Conservation (phyloP, 179 eudicot species). For the Sideroxylon spinosum region DNA sequence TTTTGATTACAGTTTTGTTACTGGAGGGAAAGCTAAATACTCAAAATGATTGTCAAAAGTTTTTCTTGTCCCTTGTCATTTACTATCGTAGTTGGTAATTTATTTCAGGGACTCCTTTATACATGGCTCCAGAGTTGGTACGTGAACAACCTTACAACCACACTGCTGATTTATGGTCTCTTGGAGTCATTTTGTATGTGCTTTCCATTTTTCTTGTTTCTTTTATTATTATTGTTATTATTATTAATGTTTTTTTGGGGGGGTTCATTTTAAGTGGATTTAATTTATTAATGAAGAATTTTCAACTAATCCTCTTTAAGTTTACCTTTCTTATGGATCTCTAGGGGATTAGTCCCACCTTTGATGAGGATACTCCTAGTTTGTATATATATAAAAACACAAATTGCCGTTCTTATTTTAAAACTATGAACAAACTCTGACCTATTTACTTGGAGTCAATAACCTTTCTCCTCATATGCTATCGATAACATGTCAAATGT, state of each 20-base stretch:
- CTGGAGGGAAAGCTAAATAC: slow-evolving; percentile 10
- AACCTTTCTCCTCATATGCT: background rate
- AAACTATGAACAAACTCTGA: too few relatives aligned
- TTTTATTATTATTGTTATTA: background rate
- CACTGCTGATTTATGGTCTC: slow-evolving; percentile 98
- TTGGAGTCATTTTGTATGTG: slow-evolving; percentile 94
- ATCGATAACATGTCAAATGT: background rate
- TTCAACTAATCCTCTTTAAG: background rate
- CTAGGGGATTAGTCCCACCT: too few relatives aligned
- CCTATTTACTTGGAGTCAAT: too few relatives aligned
- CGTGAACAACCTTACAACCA: slow-evolving; percentile 99
- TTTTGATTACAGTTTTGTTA: background rate
- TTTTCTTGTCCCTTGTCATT: slow-evolving; percentile 1
- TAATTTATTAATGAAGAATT: background rate
- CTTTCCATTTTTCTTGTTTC: background rate
- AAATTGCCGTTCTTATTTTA: too few relatives aligned
- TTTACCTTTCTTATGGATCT: background rate
- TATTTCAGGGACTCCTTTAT: slow-evolving; percentile 84
- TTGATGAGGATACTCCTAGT: too few relatives aligned
- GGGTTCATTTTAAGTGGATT: background rate
- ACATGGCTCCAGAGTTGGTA: slow-evolving; percentile 99
- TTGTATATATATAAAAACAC: too few relatives aligned
- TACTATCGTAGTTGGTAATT: background rate
- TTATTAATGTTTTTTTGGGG: background rate
- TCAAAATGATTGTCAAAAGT: background rate